A percentile compares a stretch with the other conserved stretches of the same genome.
Evolutionary conservation across 805 yeast species (phyloP).

Genomic region (Candida methanosorbosa): DNA sequence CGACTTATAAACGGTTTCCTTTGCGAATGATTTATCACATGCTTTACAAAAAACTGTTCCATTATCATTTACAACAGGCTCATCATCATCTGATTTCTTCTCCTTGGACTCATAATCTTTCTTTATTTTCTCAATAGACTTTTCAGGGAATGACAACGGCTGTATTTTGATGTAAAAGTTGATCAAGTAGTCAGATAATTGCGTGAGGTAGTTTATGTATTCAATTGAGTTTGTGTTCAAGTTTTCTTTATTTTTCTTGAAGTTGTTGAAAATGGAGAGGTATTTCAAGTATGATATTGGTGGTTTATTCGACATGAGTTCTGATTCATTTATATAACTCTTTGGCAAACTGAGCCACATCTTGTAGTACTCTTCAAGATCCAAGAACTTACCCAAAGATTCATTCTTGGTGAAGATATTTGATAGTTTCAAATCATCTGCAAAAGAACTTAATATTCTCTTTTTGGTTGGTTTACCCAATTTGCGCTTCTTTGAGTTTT

Average conservation of each 20-base stretch:
- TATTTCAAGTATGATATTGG: constrained; percentile 43
- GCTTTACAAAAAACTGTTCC: constrained; percentile 42
- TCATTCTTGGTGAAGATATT: constrained; percentile 51
- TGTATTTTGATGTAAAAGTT: constrained; percentile 36
- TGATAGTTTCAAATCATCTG: constrained; percentile 40
- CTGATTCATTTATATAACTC: constrained; percentile 21
- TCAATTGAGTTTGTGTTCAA: constrained; percentile 10
- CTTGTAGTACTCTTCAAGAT: constrained; percentile 43
- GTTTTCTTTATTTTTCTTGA: constrained; percentile 12
- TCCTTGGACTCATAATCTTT: constrained; percentile 2
- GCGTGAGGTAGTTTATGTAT: constrained; percentile 36
- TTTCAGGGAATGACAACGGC: constrained; percentile 38
- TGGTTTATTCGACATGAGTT: constrained; percentile 1
- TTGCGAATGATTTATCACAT: constrained; percentile 59
- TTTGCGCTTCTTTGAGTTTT: too few species aligned
- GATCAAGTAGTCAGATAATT: constrained; percentile 41
- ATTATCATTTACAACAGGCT: constrained; percentile 14
- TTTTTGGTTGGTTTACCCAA: too few species aligned
- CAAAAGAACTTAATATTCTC: constrained; percentile 39
- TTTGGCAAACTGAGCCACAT: constrained; percentile 41
- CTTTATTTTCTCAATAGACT: constrained; percentile 17
- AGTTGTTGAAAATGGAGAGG: constrained; percentile 34
- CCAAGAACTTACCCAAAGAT: constrained; percentile 54
- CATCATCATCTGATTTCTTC: background rate
- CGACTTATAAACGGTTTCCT: constrained; percentile 52